A percentile compares a stretch with the other conserved stretches of the same genome.
Evolutionary conservation across 352 stramenopile species (phyloP).

Genomic region (Achlya hypogyna): DNA sequence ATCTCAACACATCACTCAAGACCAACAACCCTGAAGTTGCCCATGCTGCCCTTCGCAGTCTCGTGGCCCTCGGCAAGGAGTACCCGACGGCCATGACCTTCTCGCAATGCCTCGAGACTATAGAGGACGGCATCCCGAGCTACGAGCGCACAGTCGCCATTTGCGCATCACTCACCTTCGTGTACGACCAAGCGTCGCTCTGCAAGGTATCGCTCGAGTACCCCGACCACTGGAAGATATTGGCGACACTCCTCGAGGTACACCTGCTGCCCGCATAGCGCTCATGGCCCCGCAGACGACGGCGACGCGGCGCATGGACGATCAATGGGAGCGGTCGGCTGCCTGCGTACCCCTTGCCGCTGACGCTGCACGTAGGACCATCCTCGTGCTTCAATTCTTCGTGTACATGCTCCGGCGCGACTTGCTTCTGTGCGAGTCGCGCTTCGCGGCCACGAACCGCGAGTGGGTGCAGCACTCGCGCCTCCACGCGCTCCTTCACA

Average conservation of each 20-base stretch:
- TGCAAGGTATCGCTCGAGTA: conserved; percentile 56
- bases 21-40: conserved; percentile 74
- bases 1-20: conserved; percentile 39
- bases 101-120: conserved; percentile 68
- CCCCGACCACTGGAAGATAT: conserved; percentile 52
- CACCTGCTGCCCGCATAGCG: conserved; percentile 6
- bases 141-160: conserved; percentile 68
- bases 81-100: conserved; percentile 76
- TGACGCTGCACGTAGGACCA: neutral
- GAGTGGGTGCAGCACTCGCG: conserved; percentile 63
- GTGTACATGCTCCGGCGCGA: conserved; percentile 75
- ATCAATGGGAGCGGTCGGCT: conserved; percentile 5
- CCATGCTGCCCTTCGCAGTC: conserved; percentile 60
- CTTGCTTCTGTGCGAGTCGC: conserved; percentile 39
- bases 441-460: conserved; percentile 31
- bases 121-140: conserved; percentile 53
- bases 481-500: conserved; percentile 48
- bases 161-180: conserved; percentile 70
- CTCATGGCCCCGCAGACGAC: conserved; percentile 32
- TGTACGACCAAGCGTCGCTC: conserved; percentile 59
- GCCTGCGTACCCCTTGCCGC: neutral
- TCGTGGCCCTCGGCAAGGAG: conserved; percentile 78
- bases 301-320: conserved; percentile 36
- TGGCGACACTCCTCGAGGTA: conserved; percentile 9
- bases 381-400: conserved; percentile 74